Evolutionary conservation across 768 basidiomycete species (phyloP).

Genomic region (Mycena belliarum): DNA sequence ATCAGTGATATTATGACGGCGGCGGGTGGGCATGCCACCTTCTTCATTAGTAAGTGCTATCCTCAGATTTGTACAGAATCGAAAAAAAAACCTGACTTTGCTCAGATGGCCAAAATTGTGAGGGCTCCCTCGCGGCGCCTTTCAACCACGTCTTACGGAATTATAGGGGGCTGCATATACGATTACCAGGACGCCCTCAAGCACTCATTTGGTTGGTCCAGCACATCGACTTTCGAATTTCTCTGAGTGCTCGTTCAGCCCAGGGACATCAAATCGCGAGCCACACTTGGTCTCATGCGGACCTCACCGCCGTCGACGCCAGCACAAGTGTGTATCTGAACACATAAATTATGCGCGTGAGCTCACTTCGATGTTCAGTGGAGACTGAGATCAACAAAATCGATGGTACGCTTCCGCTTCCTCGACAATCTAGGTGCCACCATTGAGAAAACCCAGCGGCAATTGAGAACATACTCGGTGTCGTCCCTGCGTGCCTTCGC

Average conservation of each 20-base stretch:
- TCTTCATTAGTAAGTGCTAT: constrained; percentile 4
- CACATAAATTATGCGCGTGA: no score
- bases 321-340: constrained; percentile 26
- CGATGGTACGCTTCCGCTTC: background rate
- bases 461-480: background rate
- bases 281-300: constrained; percentile 37
- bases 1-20: background rate
- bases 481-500: constrained; percentile 33
- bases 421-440: background rate
- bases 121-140: background rate
- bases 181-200: constrained; percentile 29
- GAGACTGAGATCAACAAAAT: background rate
- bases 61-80: background rate
- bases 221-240: no score
- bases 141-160: background rate
- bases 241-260: no score
- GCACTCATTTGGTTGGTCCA: constrained; percentile 10
- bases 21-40: background rate
- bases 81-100: background rate
- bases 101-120: constrained; percentile 1
- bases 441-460: background rate
- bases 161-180: constrained; percentile 35
- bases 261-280: constrained; percentile 32
- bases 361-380: background rate
- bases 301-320: constrained; percentile 31